A percentile compares a stretch with the other conserved stretches of the same genome.
phyloP scores from a whole-genome alignment of 1,284 basidiomycete genomes.

The Irpex sp. region DNA sequence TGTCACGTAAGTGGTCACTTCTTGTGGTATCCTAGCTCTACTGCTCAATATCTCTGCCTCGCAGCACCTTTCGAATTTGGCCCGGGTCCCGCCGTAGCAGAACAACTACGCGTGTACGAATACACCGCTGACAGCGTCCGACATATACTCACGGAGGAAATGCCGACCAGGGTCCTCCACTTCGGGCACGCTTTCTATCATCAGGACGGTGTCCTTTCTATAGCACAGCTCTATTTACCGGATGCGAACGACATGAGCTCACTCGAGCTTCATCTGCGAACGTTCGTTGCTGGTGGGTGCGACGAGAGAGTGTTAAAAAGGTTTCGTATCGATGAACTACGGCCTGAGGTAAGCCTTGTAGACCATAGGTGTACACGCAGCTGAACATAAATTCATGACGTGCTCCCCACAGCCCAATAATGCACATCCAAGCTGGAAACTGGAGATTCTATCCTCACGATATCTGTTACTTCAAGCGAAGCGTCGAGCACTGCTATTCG shows the following conservation, averaged over 20 bases:
- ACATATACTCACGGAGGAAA: neutral
- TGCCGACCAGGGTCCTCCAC: neutral
- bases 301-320: neutral
- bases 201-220: neutral
- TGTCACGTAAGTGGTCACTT: neutral
- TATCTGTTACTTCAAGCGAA: neutral
- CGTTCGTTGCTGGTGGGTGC: neutral
- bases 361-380: too few species aligned
- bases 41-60: too few species aligned
- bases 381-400: too few species aligned
- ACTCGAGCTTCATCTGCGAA: neutral
- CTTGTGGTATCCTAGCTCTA: too few species aligned
- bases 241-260: neutral
- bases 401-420: neutral
- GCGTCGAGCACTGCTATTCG: neutral
- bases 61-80: too few species aligned
- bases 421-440: neutral
- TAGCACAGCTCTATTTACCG: neutral
- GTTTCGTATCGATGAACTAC: neutral
- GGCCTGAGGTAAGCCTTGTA: neutral
- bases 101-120: neutral
- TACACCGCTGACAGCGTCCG: neutral
- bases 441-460: neutral
- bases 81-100: neutral
- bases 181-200: neutral